Base-by-base conservation (phyloP, 768 basidiomycete genomes). In the Suillus subaureus region DNA sequence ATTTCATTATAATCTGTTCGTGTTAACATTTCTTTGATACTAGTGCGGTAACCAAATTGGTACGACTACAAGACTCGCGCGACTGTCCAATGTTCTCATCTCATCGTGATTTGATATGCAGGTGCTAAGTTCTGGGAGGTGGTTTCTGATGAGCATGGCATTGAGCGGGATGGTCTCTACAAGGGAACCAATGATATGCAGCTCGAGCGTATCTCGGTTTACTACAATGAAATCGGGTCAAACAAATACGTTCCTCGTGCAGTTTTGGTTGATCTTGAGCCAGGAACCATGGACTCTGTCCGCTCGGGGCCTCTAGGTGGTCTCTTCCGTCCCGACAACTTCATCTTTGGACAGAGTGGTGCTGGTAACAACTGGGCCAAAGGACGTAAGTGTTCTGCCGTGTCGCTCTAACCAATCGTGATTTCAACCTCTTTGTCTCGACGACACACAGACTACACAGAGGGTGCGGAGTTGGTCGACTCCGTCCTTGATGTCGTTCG, bases 341-440 rank as follows among this genome's bases (percentile, higher is more conserved):
- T 97, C 75, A 95, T 98, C 74, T 97, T 96, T 70, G 97, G 96
- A 64, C 97, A 99, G 81, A 95, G 89, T 79, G 96, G 96, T 81
- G 97, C 96, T 72, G 96, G 97, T 76, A 98, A 99, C 89, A 99
- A 99, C 84, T 99, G 97, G 97, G 97, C 97, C 28, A 99, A 99
- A 90, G 97, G 97, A 85, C 92, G 92, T 95, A 75, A 87, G 94
- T 92, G 45, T 5, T 52, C 62, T 26, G 39, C 18, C 1, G 18
- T 16, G 8, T 39, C 5, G 6, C 5, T 4, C 5, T 9, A 12
- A 6, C 1, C 16, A 43, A 47, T 37, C 23, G 26, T 31, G 26
- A 31, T 61, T 61, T 35, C 11, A 35, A 33, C 47, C 6, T 65
- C 31, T 35, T 47, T 12, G 9, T 33, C 52, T 18, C n/a, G 0